Evolutionary conservation across 768 basidiomycete species (phyloP).

Genomic region (Termitomyces sp.): DNA sequence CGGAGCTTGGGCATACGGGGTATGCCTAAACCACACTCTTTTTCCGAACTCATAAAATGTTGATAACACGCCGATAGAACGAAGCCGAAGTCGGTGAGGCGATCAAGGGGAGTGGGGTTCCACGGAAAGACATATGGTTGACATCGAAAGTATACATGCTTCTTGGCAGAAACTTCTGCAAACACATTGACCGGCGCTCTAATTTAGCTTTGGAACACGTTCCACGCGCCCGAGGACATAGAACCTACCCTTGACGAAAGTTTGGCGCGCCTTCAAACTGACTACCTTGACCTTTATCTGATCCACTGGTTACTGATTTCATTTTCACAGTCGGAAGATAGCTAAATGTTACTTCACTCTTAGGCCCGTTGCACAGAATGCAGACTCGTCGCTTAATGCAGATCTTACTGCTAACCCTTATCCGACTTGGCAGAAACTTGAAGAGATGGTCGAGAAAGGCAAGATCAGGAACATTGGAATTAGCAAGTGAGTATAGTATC

Average conservation of each 20-base stretch:
- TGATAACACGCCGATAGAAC: slow-evolving; percentile 36
- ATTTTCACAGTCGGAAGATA: neutral
- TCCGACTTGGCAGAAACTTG: slow-evolving; percentile 78
- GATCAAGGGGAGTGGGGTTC: slow-evolving; percentile 50
- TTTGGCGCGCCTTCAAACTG: slow-evolving; percentile 7
- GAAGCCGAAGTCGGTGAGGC: slow-evolving; percentile 68
- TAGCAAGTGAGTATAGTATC: slow-evolving; percentile 59
- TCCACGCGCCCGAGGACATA: slow-evolving; percentile 71
- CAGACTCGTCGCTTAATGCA: slow-evolving; percentile 35
- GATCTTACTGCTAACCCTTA: slow-evolving; percentile 66
- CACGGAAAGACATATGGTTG: slow-evolving; percentile 62
- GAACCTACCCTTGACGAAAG: slow-evolving; percentile 59
- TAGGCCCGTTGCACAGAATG: slow-evolving; percentile 68
- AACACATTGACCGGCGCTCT: neutral
- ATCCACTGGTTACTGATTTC: slow-evolving; percentile 60
- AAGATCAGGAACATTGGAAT: slow-evolving; percentile 78
- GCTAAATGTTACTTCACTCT: neutral
- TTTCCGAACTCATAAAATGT: neutral
- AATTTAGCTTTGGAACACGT: slow-evolving; percentile 65
- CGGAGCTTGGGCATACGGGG: slow-evolving; percentile 66
- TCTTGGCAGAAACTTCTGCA: neutral
- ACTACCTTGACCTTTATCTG: slow-evolving; percentile 52
- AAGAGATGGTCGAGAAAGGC: slow-evolving; percentile 72
- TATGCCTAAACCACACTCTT: slow-evolving; percentile 21
- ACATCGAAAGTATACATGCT: slow-evolving; percentile 46